These are phyloP conservation scores for Cutaneotrichosporon arboriforme DNA, from an alignment of 1,284 basidiomycete genomes.

Conservation along the genomic window DNA sequence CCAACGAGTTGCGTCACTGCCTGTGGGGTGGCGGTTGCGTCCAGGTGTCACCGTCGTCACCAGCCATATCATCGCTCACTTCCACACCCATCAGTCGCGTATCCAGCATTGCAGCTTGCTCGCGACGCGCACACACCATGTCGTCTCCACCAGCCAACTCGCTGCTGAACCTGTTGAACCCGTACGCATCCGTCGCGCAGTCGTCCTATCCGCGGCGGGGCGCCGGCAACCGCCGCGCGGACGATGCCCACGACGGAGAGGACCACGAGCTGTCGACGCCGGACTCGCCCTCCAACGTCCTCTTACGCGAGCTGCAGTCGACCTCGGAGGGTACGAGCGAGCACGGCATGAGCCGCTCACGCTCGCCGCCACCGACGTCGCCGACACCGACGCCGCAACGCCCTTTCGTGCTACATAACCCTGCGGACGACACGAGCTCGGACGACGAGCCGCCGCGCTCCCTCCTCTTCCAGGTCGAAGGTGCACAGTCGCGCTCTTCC, in stretches of 20 bases:
- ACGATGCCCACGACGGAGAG: neutral
- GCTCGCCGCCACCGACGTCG: slow-evolving; percentile 7
- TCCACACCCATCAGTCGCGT: too few relatives aligned
- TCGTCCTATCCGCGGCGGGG: slow-evolving; percentile 63
- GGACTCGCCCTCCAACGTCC: slow-evolving; percentile 37
- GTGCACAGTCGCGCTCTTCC: neutral
- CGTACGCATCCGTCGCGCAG: slow-evolving; percentile 63
- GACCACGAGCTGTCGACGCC: slow-evolving; percentile 11
- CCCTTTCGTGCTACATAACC: slow-evolving; percentile 2
- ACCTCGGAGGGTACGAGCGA: neutral
- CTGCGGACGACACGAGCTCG: slow-evolving; percentile 7
- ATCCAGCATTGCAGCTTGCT: too few relatives aligned
- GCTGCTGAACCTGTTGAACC: slow-evolving; percentile 75
- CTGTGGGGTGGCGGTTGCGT: too few relatives aligned
- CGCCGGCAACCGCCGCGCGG: slow-evolving; percentile 50
- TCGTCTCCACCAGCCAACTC: slow-evolving; percentile 25
- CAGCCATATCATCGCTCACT: too few relatives aligned
- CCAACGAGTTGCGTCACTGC: neutral
- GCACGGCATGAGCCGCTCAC: neutral
- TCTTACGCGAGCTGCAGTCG: slow-evolving; percentile 36
- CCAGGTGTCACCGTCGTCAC: too few relatives aligned
- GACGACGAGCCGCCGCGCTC: slow-evolving; percentile 34
- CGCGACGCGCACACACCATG: slow-evolving; percentile 5
- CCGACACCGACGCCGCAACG: slow-evolving; percentile 20
- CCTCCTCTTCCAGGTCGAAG: slow-evolving; percentile 28